Evolutionary conservation across 164 flowering plant genomes (phyloP).

Genomic region (Aristolochia fimbriata): DNA sequence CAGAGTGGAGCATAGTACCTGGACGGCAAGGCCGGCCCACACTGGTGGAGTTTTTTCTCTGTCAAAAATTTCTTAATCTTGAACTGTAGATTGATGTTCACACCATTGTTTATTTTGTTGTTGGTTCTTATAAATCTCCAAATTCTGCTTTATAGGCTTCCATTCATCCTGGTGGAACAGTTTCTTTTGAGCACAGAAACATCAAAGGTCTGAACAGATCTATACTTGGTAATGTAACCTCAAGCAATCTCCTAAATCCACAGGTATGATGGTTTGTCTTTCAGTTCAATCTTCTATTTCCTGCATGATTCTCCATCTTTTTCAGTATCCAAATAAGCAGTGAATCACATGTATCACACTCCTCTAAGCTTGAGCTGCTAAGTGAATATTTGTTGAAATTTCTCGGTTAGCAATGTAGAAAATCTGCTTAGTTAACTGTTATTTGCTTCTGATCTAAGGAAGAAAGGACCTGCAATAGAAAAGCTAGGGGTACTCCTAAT

Average conservation of each 20-base stretch:
- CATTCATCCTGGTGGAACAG: slow-evolving; percentile 95
- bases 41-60: slow-evolving; percentile 36
- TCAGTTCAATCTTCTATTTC: background rate
- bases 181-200: slow-evolving; percentile 92
- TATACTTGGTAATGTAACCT: slow-evolving; percentile 79
- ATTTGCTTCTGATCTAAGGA: too few species aligned
- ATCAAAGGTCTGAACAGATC: slow-evolving; percentile 85
- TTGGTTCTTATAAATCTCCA: background rate
- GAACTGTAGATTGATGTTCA: background rate
- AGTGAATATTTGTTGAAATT: too few species aligned
- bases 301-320: too few species aligned
- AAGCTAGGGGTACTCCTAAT: too few species aligned
- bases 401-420: too few species aligned
- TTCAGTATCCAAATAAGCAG: too few species aligned
- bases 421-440: too few species aligned
- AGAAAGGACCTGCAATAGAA: too few species aligned
- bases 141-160: slow-evolving; percentile 55
- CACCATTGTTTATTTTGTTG: background rate
- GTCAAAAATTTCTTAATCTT: background rate
- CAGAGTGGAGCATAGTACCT: slow-evolving; percentile 99
- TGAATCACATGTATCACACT: too few species aligned
- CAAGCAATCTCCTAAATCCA: slow-evolving; percentile 93
- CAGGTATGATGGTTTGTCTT: slow-evolving; percentile 39
- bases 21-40: slow-evolving; percentile 96
- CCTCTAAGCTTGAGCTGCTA: too few species aligned